A percentile compares a stretch with the other conserved stretches of the same genome.
These are phyloP conservation scores for Panus rudis DNA, from an alignment of 768 basidiomycete genomes.

Conservation along the genomic window DNA sequence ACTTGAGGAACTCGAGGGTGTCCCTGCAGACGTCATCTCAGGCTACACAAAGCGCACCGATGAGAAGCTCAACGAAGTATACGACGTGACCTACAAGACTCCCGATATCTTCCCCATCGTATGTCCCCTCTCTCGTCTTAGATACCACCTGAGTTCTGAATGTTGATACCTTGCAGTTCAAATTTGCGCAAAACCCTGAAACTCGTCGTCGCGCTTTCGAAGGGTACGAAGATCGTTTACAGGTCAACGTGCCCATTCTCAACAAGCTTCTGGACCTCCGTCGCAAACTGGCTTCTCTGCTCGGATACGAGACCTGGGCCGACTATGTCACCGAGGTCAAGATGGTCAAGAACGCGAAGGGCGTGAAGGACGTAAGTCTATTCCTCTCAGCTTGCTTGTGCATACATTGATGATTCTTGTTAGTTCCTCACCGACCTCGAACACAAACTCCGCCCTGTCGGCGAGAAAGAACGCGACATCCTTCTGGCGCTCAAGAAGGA, in stretches of 20 bases:
- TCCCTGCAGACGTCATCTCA: conserved; percentile 71
- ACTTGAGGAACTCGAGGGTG: conserved; percentile 67
- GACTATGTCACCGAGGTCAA: conserved; percentile 80
- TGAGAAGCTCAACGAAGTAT: conserved; percentile 51
- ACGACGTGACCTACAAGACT: conserved; percentile 75
- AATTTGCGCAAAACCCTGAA: conserved; percentile 64
- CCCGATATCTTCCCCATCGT: conserved; percentile 78
- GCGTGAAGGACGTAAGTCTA: conserved; percentile 46
- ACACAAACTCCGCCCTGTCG: conserved; percentile 66
- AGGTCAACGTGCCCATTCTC: conserved; percentile 64
- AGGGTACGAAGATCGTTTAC: conserved; percentile 61
- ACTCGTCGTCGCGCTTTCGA: conserved; percentile 63
- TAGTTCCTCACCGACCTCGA: conserved; percentile 79
- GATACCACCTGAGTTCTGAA: background rate
- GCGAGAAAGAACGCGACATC: conserved; percentile 53
- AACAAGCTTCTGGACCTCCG: conserved; percentile 63
- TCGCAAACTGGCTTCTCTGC: conserved; percentile 55
- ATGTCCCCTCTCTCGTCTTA: conserved; percentile 16
- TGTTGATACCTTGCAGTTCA: conserved; percentile 44
- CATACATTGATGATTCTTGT: background rate
- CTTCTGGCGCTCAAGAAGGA: conserved; percentile 71
- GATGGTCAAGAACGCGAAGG: conserved; percentile 71
- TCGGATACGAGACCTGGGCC: conserved; percentile 76
- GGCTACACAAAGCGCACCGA: conserved; percentile 67
- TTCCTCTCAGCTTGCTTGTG: conserved; percentile 2